Evolutionary conservation across 306 rosid species (phyloP).

Genomic region (Alnus glutinosa): DNA sequence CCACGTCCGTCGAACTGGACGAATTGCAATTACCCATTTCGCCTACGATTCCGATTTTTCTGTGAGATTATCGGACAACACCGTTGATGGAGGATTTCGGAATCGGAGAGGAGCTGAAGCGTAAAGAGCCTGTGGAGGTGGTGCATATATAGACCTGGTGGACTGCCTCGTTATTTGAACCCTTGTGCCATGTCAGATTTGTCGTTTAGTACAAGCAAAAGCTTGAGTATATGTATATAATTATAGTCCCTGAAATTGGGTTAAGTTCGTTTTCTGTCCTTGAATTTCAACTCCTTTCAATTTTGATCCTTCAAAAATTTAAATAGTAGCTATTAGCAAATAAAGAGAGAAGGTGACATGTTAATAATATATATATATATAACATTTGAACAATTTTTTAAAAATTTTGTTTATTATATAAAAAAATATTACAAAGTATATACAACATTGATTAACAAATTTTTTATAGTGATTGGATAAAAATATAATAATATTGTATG

Average conservation of each 20-base stretch:
- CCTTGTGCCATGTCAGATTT: conserved; percentile 47
- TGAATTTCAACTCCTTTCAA: no score
- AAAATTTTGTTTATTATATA: no score
- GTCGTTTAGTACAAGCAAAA: conserved; percentile 22
- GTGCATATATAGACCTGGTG: conserved; percentile 28
- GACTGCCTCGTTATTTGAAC: conserved; percentile 10
- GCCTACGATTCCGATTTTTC: neutral
- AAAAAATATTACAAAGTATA: no score
- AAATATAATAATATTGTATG: no score
- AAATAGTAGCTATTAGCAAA: no score
- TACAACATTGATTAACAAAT: no score
- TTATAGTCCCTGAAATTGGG: neutral
- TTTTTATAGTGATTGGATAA: no score
- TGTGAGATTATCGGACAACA: neutral
- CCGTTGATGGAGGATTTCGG: neutral
- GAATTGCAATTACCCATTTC: conserved; percentile 82
- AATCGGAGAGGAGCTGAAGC: neutral
- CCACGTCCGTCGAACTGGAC: conserved; percentile 51
- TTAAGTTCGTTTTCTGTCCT: neutral
- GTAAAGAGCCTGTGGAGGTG: neutral
- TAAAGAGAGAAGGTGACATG: no score
- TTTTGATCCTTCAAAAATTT: no score
- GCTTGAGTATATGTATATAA: neutral
- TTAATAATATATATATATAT: no score
- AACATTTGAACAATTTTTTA: no score